These are phyloP conservation scores for Begonia loranthoides DNA, from an alignment of 306 rosid genomes.

Conservation along the genomic window DNA sequence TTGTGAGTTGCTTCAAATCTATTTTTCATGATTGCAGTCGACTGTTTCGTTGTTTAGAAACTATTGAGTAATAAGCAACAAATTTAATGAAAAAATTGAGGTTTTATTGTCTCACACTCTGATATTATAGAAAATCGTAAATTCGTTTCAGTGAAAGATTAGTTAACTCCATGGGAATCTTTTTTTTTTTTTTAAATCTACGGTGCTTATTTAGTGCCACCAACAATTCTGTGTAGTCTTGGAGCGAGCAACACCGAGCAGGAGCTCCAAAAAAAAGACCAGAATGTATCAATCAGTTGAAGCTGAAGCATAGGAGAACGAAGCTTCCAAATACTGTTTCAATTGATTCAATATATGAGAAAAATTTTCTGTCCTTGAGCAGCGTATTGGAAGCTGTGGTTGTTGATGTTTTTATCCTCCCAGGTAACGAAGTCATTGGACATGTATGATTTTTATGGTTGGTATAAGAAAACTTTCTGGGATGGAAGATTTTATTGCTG, in stretches of 20 bases:
- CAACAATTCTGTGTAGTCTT: constrained; percentile 24
- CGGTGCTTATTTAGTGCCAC: background rate
- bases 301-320: constrained; percentile 36
- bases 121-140: too few species aligned
- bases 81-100: too few species aligned
- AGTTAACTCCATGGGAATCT: background rate
- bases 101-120: too few species aligned
- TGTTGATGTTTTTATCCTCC: constrained; percentile 60
- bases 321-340: constrained; percentile 72
- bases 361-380: constrained; percentile 59
- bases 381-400: constrained; percentile 65
- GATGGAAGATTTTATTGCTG: too few species aligned
- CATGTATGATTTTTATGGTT: too few species aligned
- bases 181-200: background rate
- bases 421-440: constrained; percentile 31
- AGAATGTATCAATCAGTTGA: constrained; percentile 38
- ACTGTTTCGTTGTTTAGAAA: too few species aligned
- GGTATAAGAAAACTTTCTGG: too few species aligned
- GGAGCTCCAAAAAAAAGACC: constrained; percentile 65
- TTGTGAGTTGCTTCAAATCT: too few species aligned
- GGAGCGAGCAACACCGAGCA: constrained; percentile 62
- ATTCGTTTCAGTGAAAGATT: too few species aligned
- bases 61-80: too few species aligned
- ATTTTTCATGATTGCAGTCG: too few species aligned
- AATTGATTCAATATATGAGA: constrained; percentile 70